Conservation (phyloP, 1,284 basidiomycete species). For the Malassezia vespertilionis region DNA sequence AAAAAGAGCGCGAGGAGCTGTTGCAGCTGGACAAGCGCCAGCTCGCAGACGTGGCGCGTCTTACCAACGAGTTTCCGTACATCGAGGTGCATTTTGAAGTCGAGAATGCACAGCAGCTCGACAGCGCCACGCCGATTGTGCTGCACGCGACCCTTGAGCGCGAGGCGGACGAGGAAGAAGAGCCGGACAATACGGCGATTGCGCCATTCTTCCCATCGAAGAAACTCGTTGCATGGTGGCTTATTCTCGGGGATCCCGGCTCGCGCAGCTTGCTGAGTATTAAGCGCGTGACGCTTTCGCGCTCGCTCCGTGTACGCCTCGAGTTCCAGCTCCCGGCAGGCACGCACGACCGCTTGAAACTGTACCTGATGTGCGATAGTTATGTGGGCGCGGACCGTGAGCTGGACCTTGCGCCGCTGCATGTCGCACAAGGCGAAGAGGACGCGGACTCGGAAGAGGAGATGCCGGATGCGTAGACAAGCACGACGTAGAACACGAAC, state of each 20-base stretch:
- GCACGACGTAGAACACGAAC: no score
- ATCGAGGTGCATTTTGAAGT: slow-evolving; percentile 76
- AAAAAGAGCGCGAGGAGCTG: slow-evolving; percentile 54
- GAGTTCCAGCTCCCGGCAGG: slow-evolving; percentile 70
- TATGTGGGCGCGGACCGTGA: slow-evolving; percentile 52
- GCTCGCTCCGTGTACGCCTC: slow-evolving; percentile 61
- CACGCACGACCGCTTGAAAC: slow-evolving; percentile 62
- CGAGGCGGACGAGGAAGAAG: slow-evolving; percentile 67
- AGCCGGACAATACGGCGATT: slow-evolving; percentile 56
- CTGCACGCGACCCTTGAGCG: slow-evolving; percentile 73
- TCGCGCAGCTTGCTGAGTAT: slow-evolving; percentile 70
- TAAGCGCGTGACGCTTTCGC: slow-evolving; percentile 80
- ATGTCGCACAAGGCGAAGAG: slow-evolving; percentile 33
- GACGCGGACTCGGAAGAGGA: slow-evolving; percentile 30
- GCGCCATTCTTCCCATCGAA: slow-evolving; percentile 81
- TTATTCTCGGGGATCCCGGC: slow-evolving; percentile 73
- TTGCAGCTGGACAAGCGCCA: slow-evolving; percentile 74
- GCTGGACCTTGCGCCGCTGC: slow-evolving; percentile 24
- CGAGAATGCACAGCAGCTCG: slow-evolving; percentile 57
- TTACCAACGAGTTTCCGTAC: slow-evolving; percentile 53
- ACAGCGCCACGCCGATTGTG: slow-evolving; percentile 68
- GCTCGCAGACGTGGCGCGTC: slow-evolving; percentile 51
- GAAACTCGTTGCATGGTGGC: slow-evolving; percentile 95
- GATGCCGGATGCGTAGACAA: background rate
- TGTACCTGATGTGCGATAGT: slow-evolving; percentile 86